Conservation (phyloP, 2,329 filamentous ascomycete species). For the Cladosporium sp. region DNA sequence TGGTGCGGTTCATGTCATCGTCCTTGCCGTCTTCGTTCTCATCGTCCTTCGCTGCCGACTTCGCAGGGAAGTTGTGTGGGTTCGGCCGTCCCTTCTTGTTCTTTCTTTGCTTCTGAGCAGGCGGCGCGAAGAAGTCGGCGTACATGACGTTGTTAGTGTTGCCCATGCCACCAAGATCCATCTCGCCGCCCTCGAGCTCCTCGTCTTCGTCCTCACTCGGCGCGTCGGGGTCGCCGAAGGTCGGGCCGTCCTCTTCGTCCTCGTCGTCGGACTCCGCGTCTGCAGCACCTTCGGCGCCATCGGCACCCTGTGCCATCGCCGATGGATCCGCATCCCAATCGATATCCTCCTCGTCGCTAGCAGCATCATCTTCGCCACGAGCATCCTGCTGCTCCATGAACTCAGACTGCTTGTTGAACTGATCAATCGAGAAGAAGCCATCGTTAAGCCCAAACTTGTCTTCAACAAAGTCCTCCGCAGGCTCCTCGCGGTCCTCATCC, state of each 20-base stretch:
- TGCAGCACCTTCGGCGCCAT: slow-evolving; percentile 27
- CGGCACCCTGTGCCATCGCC: slow-evolving; percentile 31
- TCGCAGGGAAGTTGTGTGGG: slow-evolving; percentile 42
- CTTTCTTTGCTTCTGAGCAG: slow-evolving; percentile 60
- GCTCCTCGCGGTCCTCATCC: slow-evolving; percentile 45
- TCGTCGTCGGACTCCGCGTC: slow-evolving; percentile 50
- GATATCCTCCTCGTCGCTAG: slow-evolving; percentile 77
- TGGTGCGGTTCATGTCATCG: slow-evolving; percentile 71
- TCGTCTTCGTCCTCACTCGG: slow-evolving; percentile 58
- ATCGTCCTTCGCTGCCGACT: slow-evolving; percentile 24
- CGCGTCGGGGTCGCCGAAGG: slow-evolving; percentile 74
- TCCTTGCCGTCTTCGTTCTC: slow-evolving; percentile 39
- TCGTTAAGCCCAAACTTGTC: slow-evolving; percentile 88
- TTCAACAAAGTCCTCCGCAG: slow-evolving; percentile 53
- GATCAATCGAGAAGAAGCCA: slow-evolving; percentile 94
- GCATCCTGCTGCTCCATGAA: slow-evolving; percentile 82
- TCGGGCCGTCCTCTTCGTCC: slow-evolving; percentile 71
- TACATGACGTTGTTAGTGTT: slow-evolving; percentile 90
- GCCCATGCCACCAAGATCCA: slow-evolving; percentile 47
- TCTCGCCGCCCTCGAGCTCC: slow-evolving; percentile 50
- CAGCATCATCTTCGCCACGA: slow-evolving; percentile 66
- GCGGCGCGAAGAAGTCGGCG: slow-evolving; percentile 87
- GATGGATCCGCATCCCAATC: slow-evolving; percentile 82
- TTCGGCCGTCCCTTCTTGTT: slow-evolving; percentile 52
- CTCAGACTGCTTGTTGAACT: slow-evolving; percentile 92